Percentiles rank a stretch among this genome's conserved stretches.
Conservation (phyloP, 75 land plant genomes). For the Pinus tabuliformis region DNA sequence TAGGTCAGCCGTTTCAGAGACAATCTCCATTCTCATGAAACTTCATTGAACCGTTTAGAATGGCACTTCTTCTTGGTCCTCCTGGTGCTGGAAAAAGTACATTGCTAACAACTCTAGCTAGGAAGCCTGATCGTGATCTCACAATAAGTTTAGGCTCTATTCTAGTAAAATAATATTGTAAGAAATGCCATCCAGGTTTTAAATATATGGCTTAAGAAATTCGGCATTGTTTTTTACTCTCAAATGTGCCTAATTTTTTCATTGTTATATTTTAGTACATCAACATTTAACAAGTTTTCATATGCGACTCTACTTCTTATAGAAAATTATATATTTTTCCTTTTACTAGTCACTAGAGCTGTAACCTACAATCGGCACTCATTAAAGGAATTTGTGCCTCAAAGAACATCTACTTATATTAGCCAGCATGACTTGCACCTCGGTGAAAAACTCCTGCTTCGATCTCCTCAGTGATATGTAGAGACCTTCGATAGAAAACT, state of each 20-base stretch:
- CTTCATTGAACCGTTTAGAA: conserved; percentile 5
- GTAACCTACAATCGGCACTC: conserved; percentile 88
- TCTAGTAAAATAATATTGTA: conserved; percentile 31
- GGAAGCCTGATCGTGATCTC: conserved; percentile 21
- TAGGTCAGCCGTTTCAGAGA: not conserved
- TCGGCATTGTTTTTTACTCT: conserved; percentile 18
- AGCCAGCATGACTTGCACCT: conserved; percentile 82
- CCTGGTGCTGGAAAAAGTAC: conserved; percentile 35
- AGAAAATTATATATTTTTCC: not conserved
- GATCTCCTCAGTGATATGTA: no score
- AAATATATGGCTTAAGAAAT: no score
- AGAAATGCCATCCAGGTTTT: no score
- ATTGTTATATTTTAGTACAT: not conserved
- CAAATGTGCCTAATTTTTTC: not conserved
- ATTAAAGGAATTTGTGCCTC: conserved; percentile 71
- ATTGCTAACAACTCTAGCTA: conserved; percentile 28
- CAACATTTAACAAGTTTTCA: not conserved
- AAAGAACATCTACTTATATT: conserved; percentile 81
- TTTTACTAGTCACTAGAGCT: conserved; percentile 51
- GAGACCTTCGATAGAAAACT: no score
- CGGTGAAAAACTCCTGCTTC: conserved; percentile 25
- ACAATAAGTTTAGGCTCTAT: conserved; percentile 14
- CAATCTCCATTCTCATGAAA: not conserved
- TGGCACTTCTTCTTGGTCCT: conserved; percentile 40
- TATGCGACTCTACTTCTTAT: not conserved